Evolutionary conservation across 441 rosid genomes (phyloP).

Genomic region (Erysimum cheiri): DNA sequence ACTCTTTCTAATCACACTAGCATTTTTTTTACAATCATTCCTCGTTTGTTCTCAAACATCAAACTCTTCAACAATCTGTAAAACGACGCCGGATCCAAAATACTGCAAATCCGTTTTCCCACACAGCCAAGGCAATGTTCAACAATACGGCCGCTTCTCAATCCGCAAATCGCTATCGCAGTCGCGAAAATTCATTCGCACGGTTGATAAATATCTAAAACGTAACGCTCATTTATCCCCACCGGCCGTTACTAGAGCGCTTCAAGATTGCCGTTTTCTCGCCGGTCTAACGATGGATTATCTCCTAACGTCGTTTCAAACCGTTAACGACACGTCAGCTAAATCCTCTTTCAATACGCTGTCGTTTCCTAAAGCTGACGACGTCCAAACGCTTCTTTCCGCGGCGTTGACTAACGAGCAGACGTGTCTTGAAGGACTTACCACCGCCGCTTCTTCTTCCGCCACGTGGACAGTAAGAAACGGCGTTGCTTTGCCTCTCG

Average conservation of each 20-base stretch:
- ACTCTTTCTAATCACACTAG: slow-evolving; percentile 24
- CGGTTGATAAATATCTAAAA: slow-evolving; percentile 55
- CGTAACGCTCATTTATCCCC: slow-evolving; percentile 45
- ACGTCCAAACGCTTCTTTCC: slow-evolving; percentile 59
- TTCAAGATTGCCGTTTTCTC: slow-evolving; percentile 72
- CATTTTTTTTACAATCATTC: slow-evolving; percentile 33
- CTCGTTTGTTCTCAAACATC: slow-evolving; percentile 33
- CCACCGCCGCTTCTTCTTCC: slow-evolving; percentile 49
- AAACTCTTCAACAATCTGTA: slow-evolving; percentile 50
- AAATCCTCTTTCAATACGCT: slow-evolving; percentile 42
- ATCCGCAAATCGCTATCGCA: slow-evolving; percentile 66
- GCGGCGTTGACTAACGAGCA: slow-evolving; percentile 65
- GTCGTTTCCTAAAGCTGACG: slow-evolving; percentile 55
- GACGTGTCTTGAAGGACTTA: slow-evolving; percentile 65
- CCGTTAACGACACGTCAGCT: slow-evolving; percentile 46
- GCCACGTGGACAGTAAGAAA: slow-evolving; percentile 40
- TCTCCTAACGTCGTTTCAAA: slow-evolving; percentile 51
- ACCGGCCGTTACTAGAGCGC: slow-evolving; percentile 54
- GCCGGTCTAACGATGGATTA: slow-evolving; percentile 65
- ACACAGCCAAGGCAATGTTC: slow-evolving; percentile 49
- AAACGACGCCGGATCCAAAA: slow-evolving; percentile 65
- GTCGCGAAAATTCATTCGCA: slow-evolving; percentile 57
- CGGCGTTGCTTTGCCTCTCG: slow-evolving; percentile 57
- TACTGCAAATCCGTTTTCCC: slow-evolving; percentile 68
- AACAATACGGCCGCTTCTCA: slow-evolving; percentile 58